A percentile compares a stretch with the other conserved stretches of the same genome.
Evolutionary conservation across 2,329 filamentous ascomycete species (phyloP).

Genomic region (Rhytidhysteron rufulum): DNA sequence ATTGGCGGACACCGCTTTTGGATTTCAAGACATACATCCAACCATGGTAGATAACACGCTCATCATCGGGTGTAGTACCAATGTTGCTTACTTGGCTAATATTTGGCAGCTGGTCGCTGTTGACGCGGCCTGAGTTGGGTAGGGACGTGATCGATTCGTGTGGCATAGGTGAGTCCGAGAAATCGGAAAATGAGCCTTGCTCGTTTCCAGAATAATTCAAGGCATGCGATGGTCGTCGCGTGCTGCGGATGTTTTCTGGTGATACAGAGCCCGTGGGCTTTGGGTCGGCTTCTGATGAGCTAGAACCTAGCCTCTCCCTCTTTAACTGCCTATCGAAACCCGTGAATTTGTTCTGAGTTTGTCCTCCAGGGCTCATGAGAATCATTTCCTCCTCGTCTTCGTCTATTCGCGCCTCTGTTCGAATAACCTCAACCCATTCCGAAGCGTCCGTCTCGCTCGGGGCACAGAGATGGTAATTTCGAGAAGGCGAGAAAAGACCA

Average conservation of each 20-base stretch:
- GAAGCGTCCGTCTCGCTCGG: constrained; percentile 68
- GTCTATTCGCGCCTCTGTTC: constrained; percentile 75
- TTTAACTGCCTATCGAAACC: constrained; percentile 33
- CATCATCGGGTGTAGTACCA: constrained; percentile 56
- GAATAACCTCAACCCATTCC: constrained; percentile 81
- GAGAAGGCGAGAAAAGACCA: constrained; percentile 83
- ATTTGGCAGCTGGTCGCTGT: constrained; percentile 43
- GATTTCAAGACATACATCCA: constrained; percentile 82
- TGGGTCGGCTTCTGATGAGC: constrained; percentile 44
- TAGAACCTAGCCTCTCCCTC: constrained; percentile 34
- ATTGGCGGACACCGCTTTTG: constrained; percentile 79
- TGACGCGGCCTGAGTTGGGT: constrained; percentile 19
- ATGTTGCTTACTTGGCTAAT: constrained; percentile 59
- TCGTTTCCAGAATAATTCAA: constrained; percentile 62
- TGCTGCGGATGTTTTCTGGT: constrained; percentile 31
- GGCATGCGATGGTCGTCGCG: constrained; percentile 58
- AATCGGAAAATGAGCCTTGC: constrained; percentile 78
- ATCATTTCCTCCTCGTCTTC: constrained; percentile 85
- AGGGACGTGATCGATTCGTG: constrained; percentile 49
- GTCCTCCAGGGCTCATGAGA: constrained; percentile 61
- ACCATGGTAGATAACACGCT: constrained; percentile 91
- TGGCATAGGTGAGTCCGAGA: constrained; percentile 62
- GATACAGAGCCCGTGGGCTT: constrained; percentile 21
- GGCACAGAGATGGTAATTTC: constrained; percentile 89
- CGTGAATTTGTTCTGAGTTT: constrained; percentile 45